Conservation (phyloP, 169 alveolate genomes). For the Hammondia hammondi region DNA sequence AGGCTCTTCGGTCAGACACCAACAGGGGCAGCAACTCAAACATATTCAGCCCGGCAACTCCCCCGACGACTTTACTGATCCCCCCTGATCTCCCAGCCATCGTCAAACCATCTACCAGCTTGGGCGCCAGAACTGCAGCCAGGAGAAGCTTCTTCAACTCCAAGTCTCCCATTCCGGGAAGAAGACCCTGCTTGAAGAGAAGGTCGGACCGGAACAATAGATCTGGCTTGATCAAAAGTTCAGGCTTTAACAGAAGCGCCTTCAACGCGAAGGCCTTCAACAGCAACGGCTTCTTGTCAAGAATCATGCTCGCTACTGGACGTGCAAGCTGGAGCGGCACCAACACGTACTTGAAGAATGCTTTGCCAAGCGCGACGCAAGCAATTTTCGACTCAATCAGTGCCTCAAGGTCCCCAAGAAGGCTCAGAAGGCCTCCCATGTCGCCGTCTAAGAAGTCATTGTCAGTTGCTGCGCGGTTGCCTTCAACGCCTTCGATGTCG, state of each 20-base stretch:
- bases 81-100: background rate
- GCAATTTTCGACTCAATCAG: background rate
- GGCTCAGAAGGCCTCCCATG: background rate
- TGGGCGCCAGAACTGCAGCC: background rate
- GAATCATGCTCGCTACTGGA: background rate
- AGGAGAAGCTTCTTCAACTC: background rate
- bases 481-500: background rate
- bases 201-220: background rate
- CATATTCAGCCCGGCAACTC: background rate
- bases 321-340: background rate
- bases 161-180: background rate
- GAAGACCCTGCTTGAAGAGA: background rate
- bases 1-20: background rate
- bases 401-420: background rate
- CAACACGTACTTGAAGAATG: background rate
- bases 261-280: background rate
- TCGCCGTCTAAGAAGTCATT: background rate
- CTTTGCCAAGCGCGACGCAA: background rate
- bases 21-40: background rate
- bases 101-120: background rate
- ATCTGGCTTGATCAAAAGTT: background rate
- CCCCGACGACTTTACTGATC: too few relatives aligned
- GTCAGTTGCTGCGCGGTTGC: background rate
- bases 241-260: background rate
- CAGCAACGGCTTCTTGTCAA: conserved; percentile 16